These are phyloP conservation scores for Starmera quercuum DNA, from an alignment of 805 yeast species.

Conservation along the genomic window DNA sequence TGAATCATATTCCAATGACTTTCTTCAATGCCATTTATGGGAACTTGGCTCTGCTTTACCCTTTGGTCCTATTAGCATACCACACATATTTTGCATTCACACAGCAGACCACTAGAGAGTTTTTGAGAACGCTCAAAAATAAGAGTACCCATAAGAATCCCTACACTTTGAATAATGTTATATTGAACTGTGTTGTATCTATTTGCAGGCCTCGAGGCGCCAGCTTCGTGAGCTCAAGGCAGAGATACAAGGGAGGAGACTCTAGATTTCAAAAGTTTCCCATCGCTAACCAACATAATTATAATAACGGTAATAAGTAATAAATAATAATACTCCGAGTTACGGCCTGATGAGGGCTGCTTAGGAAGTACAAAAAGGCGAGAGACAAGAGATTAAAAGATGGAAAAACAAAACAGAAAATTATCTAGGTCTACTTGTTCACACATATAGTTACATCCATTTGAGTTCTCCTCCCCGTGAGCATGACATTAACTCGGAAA, in stretches of 20 bases:
- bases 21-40: constrained; percentile 48
- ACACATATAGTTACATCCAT: no score
- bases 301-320: no score
- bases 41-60: constrained; percentile 42
- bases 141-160: constrained; percentile 29
- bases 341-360: no score
- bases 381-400: no score
- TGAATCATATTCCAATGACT: constrained; percentile 28
- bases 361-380: no score
- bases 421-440: no score
- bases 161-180: constrained; percentile 24
- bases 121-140: constrained; percentile 38
- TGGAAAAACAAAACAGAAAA: no score
- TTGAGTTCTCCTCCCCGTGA: no score
- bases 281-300: no score
- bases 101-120: constrained; percentile 70
- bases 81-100: constrained; percentile 49
- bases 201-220: constrained; percentile 32
- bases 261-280: constrained; percentile 25
- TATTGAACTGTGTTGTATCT: constrained; percentile 24
- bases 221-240: constrained; percentile 24
- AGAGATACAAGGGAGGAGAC: constrained; percentile 27
- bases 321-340: no score
- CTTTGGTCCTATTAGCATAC: constrained; percentile 40
- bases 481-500: no score